A percentile compares a stretch with the other conserved stretches of the same genome.
Conservation (phyloP, 129 eudicot genomes). For the Solidago caesia region DNA sequence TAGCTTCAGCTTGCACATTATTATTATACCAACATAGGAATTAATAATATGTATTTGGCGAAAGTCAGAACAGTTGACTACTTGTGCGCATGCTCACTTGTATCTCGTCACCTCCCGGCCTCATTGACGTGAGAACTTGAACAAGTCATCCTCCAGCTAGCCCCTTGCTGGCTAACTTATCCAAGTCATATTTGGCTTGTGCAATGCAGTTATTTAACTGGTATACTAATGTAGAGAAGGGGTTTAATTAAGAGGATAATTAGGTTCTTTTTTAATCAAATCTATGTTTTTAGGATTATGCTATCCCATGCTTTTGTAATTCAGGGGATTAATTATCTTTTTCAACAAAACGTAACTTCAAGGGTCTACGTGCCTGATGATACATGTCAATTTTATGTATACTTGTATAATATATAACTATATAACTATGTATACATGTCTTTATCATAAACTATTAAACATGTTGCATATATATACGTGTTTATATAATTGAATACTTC, state of each 20-base stretch:
- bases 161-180: constrained; percentile 31
- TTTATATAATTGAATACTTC: not conserved
- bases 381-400: not conserved
- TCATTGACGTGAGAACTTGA: constrained; percentile 29
- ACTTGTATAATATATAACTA: not conserved
- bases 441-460: not conserved
- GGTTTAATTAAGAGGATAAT: not conserved
- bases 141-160: constrained; percentile 37
- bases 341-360: not conserved
- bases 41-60: not conserved
- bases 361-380: no score
- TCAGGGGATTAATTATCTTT: not conserved
- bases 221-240: not conserved
- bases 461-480: not conserved
- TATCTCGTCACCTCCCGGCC: constrained; percentile 20
- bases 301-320: not conserved
- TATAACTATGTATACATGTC: not conserved
- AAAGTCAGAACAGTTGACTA: constrained; percentile 34
- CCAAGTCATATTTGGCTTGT: constrained; percentile 5
- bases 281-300: not conserved
- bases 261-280: not conserved
- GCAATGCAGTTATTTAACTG: constrained; percentile 15
- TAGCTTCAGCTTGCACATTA: constrained; percentile 19
- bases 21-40: not conserved
- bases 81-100: constrained; percentile 36